Percentiles rank a stretch among this genome's conserved stretches.
Conservation (phyloP, 2,329 filamentous ascomycete genomes). For the Ceratocystis papillata region DNA sequence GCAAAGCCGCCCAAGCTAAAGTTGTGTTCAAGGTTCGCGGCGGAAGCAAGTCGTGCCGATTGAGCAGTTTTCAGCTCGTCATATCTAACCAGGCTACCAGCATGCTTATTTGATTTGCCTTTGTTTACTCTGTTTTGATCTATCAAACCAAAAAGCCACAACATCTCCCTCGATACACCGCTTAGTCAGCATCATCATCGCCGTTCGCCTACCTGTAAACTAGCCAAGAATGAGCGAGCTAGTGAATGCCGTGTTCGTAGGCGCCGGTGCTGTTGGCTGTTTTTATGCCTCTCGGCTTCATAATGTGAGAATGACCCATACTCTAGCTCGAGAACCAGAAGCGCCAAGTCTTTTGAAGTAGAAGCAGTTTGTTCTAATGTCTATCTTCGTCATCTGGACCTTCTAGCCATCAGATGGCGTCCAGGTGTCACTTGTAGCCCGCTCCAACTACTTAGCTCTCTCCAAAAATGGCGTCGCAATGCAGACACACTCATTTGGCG, state of each 20-base stretch:
- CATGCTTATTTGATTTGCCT: neutral
- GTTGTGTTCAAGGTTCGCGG: neutral
- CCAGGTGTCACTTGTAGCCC: slow-evolving; percentile 58
- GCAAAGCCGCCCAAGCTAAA: too few species aligned
- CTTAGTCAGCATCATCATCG: too few species aligned
- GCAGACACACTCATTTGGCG: slow-evolving; percentile 54
- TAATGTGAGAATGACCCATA: slow-evolving; percentile 34
- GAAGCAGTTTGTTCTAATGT: neutral
- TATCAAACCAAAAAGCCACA: neutral
- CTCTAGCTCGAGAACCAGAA: slow-evolving; percentile 11
- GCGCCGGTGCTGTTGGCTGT: slow-evolving; percentile 60
- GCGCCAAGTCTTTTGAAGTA: neutral
- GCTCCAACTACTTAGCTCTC: slow-evolving; percentile 61
- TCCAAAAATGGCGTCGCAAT: slow-evolving; percentile 51
- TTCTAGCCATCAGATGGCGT: slow-evolving; percentile 40
- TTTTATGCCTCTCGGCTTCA: slow-evolving; percentile 62
- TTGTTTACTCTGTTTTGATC: neutral
- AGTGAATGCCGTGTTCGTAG: slow-evolving; percentile 54
- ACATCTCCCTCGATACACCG: neutral
- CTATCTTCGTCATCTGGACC: neutral
- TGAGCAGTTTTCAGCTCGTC: neutral
- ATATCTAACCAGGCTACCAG: neutral
- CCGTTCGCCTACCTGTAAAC: too few species aligned
- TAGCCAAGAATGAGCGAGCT: slow-evolving; percentile 30
- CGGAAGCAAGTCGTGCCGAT: slow-evolving; percentile 8